Evolutionary conservation across 176 grass and related monocot genomes (phyloP), one percentile per base, ranked within the genome.

Genomic region (Carex littledalei): DNA sequence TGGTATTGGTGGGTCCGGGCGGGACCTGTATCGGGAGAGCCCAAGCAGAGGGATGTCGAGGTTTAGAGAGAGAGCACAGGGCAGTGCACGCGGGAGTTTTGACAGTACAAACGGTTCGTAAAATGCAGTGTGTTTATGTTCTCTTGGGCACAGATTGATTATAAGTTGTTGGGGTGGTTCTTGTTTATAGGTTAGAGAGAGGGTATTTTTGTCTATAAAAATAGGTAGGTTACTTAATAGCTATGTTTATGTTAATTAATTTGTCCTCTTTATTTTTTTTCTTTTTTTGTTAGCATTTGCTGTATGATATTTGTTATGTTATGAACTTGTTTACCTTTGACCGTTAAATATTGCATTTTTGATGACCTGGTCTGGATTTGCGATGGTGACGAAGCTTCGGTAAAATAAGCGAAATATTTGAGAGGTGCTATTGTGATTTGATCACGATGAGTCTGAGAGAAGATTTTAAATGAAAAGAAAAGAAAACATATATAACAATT

Each of bases 1-100:
- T 63, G 87, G 84, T 73, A 90, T 90, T 69, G 91, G 90, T 67
- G 88, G 93, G 53, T 99, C 90, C 69, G 90, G 97, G 63, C 89
- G 91, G 79, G 93, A 89, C 12, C 86, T 91, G 83, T 81, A 84
- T 65, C 66, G 90, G 59, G 89, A 98, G 84, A 88, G 91, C 49
- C 88, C 86, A 20, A 88, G 87, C 43, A 86, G 59, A 84, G 78
- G 80, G 60, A 65, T 55, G 12, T 66, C 83, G 86, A 90, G 85
- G 92, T 87, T 84, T 86, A 88, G 78, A 89, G 83, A 88, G 79
- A 52, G 60, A 81, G 84, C 52, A 6, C 72, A 14, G 83, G 71
- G 5, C 81, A 92, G 84, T 77, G 58, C 8, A 65, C 54, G 29
- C 57, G 85, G 64, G 56, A 88, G 84, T 65, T 91, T 88, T 87